Conservation (phyloP, 2,329 filamentous ascomycete species). For the Pseudogymnoascus sp. region DNA sequence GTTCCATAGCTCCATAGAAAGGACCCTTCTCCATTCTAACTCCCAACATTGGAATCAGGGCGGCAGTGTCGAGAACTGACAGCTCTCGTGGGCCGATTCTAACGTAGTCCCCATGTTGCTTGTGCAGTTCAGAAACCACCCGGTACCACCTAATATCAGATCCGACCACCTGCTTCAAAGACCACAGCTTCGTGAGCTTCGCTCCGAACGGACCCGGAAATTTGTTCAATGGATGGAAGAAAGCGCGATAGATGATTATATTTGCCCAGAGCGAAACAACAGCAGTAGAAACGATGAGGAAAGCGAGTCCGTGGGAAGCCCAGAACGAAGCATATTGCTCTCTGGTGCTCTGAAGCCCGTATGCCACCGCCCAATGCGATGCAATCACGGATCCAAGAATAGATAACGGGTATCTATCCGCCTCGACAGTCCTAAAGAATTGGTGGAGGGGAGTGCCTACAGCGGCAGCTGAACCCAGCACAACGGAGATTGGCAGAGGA, state of each 20-base stretch:
- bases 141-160: slow-evolving; percentile 15
- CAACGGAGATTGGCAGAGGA: neutral
- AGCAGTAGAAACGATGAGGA: neutral
- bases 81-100: slow-evolving; percentile 19
- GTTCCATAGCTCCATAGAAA: slow-evolving; percentile 20
- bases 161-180: slow-evolving; percentile 10
- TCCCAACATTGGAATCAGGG: slow-evolving; percentile 16
- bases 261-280: slow-evolving; percentile 4
- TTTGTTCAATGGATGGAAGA: slow-evolving; percentile 19
- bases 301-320: neutral
- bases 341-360: neutral
- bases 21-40: slow-evolving; percentile 16
- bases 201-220: slow-evolving; percentile 24
- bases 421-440: slow-evolving; percentile 1
- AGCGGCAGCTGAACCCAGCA: slow-evolving; percentile 5
- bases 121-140: slow-evolving; percentile 15
- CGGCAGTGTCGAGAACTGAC: slow-evolving; percentile 18
- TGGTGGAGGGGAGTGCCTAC: neutral
- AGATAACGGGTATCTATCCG: slow-evolving; percentile 4
- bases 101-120: slow-evolving; percentile 22
- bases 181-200: slow-evolving; percentile 20
- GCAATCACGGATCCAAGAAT: neutral
- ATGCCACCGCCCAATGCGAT: neutral
- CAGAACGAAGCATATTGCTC: neutral
- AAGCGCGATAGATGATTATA: slow-evolving; percentile 18